A percentile compares a stretch with the other conserved stretches of the same genome.
Evolutionary conservation across 2,329 filamentous ascomycete species (phyloP).

Genomic region (Aspergillus persii): DNA sequence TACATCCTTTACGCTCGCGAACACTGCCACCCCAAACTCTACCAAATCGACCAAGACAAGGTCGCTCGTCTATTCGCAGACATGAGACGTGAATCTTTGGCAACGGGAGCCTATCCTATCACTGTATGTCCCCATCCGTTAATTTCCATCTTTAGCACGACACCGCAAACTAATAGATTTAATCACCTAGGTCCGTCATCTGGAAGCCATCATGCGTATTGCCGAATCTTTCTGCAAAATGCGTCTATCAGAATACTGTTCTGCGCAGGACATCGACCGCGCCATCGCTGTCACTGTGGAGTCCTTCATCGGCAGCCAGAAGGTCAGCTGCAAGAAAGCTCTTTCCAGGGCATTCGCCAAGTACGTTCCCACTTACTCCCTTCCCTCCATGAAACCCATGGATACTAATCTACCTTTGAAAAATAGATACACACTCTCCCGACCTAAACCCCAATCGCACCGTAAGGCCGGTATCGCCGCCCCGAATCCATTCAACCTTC

Average conservation of each 20-base stretch:
- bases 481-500: constrained; percentile 23
- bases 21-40: constrained; percentile 84
- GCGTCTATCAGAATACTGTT: constrained; percentile 95
- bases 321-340: constrained; percentile 96
- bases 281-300: constrained; percentile 96
- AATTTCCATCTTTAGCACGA: background rate
- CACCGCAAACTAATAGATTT: constrained; percentile 2
- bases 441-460: constrained; percentile 41
- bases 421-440: constrained; percentile 38
- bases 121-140: constrained; percentile 64
- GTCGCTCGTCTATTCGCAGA: constrained; percentile 90
- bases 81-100: constrained; percentile 88
- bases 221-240: constrained; percentile 94
- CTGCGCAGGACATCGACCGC: constrained; percentile 85
- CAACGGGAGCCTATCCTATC: constrained; percentile 95
- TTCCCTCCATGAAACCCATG: background rate
- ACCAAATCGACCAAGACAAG: constrained; percentile 98
- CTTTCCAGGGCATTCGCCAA: constrained; percentile 93
- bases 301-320: constrained; percentile 93
- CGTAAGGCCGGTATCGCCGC: constrained; percentile 37
- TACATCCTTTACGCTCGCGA: constrained; percentile 96
- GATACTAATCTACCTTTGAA: constrained; percentile 9
- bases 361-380: constrained; percentile 57
- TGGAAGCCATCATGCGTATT: constrained; percentile 97
- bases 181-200: constrained; percentile 73